Evolutionary conservation across 495 filamentous ascomycete species (phyloP), one percentile per base, ranked within the genome.

Genomic region (Aspergillus sclerotiicarbonarius): DNA sequence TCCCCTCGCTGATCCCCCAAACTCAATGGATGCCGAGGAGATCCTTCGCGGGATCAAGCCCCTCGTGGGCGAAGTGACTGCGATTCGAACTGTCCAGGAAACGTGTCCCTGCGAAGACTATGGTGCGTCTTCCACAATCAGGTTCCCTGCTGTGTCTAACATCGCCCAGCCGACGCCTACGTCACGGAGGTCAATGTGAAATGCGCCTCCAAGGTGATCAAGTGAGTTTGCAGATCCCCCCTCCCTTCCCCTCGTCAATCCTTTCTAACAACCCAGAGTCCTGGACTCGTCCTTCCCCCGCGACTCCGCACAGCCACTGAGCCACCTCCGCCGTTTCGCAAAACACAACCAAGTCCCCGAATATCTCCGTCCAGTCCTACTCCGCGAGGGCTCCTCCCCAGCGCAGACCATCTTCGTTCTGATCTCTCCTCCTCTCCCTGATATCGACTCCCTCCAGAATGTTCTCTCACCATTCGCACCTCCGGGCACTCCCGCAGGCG

Each of bases 311-410:
- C 79, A 82, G 53, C 82, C 87, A 58, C 75, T 91, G 32, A 80
- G 83, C 65, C 94, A 98, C 69, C 82, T 98, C 18, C 86, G 91
- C 45, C 84, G 91, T 51, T 90, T 94, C 57, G 86, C 85, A 45
- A 93, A 90, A 67, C 82, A 77, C 29, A 78, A 80, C 37, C 85
- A 84, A 61, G 76, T 97, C 6, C 89, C 91, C 1, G 44, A 66
- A 6, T 62, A 71, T 18, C 62, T 88, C 6, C 67, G 61, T 48
- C 65, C 63, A 31, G 50, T 55, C 32, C 64, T 78, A 53, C 54
- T 66, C 47, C 54, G 62, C 12, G 60, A 58, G 25, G 56, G 47
- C 20, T 50, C 59, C 25, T 51, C 51, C n/a, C 54, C 60, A 1
- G 35, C 54, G 18, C 69, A 68, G 35, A 76, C 70, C 3, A 73